Percentiles rank a stretch among this genome's conserved stretches.
Conservation (phyloP, 257 asterid genomes). For the Thymus mandschuricus region DNA sequence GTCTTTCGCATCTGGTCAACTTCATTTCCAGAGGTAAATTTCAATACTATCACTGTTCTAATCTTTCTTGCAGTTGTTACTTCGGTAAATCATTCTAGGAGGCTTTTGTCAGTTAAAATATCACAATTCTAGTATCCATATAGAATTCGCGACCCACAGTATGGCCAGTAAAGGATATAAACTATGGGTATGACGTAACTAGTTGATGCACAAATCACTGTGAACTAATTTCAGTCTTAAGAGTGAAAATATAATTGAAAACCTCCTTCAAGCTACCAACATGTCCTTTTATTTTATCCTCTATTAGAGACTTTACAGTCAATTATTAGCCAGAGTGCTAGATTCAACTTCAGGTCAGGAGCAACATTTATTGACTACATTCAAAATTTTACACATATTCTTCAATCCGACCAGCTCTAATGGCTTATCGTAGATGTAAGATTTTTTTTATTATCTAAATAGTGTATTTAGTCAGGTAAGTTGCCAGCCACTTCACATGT, state of each 20-base stretch:
- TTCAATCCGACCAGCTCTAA: neutral
- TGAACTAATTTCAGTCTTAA: neutral
- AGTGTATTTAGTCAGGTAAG: constrained; percentile 16
- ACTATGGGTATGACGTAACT: neutral
- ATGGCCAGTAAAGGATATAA: neutral
- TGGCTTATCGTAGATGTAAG: neutral
- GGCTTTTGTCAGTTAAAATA: neutral
- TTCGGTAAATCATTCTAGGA: neutral
- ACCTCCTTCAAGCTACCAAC: neutral
- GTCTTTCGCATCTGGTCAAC: neutral
- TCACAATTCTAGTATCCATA: neutral
- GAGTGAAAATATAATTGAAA: neutral
- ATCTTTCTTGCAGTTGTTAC: neutral
- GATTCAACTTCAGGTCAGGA: neutral
- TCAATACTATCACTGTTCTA: neutral
- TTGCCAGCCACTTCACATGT: constrained; percentile 33
- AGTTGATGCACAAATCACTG: neutral
- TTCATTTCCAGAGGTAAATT: constrained; percentile 5
- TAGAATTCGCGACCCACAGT: neutral
- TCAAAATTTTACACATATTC: neutral
- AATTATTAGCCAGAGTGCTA: constrained; percentile 10
- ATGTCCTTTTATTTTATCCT: neutral
- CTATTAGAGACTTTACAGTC: neutral
- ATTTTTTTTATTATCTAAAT: neutral
- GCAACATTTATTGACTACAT: neutral